A percentile compares a stretch with the other conserved stretches of the same genome.
Evolutionary conservation across 2,329 filamentous ascomycete genomes (phyloP).

Genomic region (Botryotinia calthae): DNA sequence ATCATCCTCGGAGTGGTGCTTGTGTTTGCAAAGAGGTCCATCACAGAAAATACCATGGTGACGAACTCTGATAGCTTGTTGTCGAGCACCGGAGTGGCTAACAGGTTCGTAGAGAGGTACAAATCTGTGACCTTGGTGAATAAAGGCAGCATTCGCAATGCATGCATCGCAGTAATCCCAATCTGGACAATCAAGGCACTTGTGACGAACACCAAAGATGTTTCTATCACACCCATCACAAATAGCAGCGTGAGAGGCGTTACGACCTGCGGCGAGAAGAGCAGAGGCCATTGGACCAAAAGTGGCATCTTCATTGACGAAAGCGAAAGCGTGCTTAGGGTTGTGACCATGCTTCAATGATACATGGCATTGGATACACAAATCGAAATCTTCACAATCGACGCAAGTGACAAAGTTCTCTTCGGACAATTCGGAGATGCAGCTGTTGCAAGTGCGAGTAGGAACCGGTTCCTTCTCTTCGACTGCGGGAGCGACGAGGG

Average conservation of each 20-base stretch:
- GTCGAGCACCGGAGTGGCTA: constrained; percentile 42
- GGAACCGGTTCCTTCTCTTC: constrained; percentile 31
- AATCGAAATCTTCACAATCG: constrained; percentile 83
- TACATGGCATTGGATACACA: constrained; percentile 80
- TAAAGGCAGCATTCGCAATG: constrained; percentile 60
- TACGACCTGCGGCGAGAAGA: constrained; percentile 76
- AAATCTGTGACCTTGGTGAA: constrained; percentile 84
- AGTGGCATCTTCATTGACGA: constrained; percentile 61
- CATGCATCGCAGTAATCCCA: constrained; percentile 93
- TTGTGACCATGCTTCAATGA: constrained; percentile 83
- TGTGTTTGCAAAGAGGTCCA: constrained; percentile 75
- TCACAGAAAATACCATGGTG: constrained; percentile 93
- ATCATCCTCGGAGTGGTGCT: not conserved
- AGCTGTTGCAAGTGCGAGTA: constrained; percentile 60
- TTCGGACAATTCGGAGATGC: constrained; percentile 63
- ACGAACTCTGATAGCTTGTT: constrained; percentile 47
- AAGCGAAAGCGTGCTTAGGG: constrained; percentile 76
- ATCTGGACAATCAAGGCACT: constrained; percentile 94
- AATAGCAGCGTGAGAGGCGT: constrained; percentile 78
- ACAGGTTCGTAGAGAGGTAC: constrained; percentile 79
- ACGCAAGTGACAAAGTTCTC: constrained; percentile 81
- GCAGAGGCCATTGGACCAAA: constrained; percentile 61
- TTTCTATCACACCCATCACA: constrained; percentile 91
- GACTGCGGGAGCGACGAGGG: constrained; percentile 28
- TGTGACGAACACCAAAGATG: constrained; percentile 88